Conservation (phyloP, 139 green algal species). For the Auxenochlorella pyrenoidosa region DNA sequence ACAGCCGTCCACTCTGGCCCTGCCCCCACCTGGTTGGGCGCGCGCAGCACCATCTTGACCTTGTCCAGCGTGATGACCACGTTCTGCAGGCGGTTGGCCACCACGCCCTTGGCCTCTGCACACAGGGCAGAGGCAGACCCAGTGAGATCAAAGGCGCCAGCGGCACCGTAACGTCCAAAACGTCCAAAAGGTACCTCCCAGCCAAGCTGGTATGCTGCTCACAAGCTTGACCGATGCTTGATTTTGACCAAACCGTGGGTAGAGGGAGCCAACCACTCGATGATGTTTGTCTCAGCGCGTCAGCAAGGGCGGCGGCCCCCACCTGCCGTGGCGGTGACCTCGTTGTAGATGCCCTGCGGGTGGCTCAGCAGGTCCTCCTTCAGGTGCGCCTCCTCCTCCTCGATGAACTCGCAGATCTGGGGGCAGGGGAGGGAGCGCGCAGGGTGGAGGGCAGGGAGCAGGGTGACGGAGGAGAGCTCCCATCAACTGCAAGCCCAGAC, state of each 20-base stretch:
- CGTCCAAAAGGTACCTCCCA: too few species aligned
- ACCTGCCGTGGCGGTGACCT: conserved; percentile 45
- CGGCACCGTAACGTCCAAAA: too few species aligned
- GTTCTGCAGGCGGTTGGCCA: conserved; percentile 82
- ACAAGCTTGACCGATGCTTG: too few species aligned
- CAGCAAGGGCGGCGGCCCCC: too few species aligned
- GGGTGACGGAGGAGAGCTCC: too few species aligned
- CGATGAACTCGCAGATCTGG: conserved; percentile 72
- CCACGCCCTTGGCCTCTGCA: conserved; percentile 54
- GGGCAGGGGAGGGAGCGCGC: background rate
- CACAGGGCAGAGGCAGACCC: background rate
- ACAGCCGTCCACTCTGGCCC: too few species aligned
- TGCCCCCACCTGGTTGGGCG: background rate
- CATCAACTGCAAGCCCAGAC: too few species aligned
- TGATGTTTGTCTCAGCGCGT: too few species aligned
- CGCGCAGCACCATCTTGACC: conserved; percentile 74
- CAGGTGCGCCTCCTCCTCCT: conserved; percentile 75
- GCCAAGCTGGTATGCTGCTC: too few species aligned
- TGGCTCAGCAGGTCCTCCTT: conserved; percentile 64
- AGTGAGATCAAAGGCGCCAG: background rate
- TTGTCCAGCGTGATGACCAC: conserved; percentile 93
- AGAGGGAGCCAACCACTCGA: too few species aligned
- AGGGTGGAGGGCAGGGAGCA: too few species aligned
- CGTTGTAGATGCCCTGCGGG: conserved; percentile 53
- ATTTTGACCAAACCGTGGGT: too few species aligned